Conservation (phyloP, 176 grass and related monocot genomes). For the Aechmea fasciata region DNA sequence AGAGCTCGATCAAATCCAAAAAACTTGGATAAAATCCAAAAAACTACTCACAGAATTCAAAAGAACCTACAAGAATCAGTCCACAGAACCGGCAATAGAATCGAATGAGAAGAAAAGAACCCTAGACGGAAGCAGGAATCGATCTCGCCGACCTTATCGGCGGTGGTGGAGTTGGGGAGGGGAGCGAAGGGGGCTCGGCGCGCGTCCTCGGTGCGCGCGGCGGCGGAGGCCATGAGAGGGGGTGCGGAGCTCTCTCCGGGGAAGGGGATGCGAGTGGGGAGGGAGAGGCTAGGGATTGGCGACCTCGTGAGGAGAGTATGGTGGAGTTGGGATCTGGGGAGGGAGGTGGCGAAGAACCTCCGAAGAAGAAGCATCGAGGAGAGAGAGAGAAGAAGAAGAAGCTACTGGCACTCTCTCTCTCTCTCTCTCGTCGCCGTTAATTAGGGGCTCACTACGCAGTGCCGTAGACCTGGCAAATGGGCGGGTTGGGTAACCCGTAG, state of each 20-base stretch:
- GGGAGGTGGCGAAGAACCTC: conserved; percentile 38
- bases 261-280: conserved; percentile 4
- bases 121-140: background rate
- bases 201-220: background rate
- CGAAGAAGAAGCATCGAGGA: conserved; percentile 54
- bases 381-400: background rate
- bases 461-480: no score
- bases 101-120: background rate
- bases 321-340: conserved; percentile 21
- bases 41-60: no score
- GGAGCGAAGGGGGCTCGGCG: background rate
- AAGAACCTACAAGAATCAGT: no score
- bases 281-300: conserved; percentile 11
- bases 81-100: background rate
- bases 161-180: conserved; percentile 8
- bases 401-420: no score
- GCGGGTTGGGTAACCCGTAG: no score
- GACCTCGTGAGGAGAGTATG: conserved; percentile 24
- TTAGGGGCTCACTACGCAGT: no score
- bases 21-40: no score
- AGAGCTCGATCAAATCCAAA: no score
- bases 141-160: conserved; percentile 13
- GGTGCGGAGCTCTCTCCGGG: background rate
- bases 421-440: no score
- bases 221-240: background rate